phyloP scores from a whole-genome alignment of 2,329 filamentous ascomycete species.

The Xylariomycetidae sp. region DNA sequence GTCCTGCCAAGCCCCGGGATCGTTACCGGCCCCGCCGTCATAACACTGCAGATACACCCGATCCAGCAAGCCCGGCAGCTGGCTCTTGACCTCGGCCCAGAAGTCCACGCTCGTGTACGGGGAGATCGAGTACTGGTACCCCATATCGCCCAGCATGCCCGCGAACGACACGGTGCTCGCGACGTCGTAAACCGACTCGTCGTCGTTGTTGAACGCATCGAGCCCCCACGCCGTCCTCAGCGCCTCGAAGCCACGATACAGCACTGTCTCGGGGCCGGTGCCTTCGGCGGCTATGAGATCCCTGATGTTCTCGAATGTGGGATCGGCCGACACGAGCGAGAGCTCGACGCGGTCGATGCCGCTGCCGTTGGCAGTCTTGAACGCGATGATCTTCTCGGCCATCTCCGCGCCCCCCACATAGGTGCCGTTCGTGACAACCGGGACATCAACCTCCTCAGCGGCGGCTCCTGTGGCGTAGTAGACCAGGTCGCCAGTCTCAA shows the following conservation, averaged over 20 bases:
- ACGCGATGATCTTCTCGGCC: constrained; percentile 35
- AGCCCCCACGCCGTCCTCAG: constrained; percentile 31
- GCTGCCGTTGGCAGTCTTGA: constrained; percentile 28
- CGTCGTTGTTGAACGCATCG: constrained; percentile 36
- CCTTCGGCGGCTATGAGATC: constrained; percentile 25
- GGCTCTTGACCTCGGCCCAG: constrained; percentile 23
- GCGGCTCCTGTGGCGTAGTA: constrained; percentile 11
- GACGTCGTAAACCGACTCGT: constrained; percentile 32
- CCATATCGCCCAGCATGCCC: constrained; percentile 24
- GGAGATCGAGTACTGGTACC: constrained; percentile 33
- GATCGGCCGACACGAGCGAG: constrained; percentile 26
- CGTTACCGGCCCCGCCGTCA: constrained; percentile 33
- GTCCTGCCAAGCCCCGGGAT: constrained; percentile 30
- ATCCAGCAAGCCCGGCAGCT: constrained; percentile 25
- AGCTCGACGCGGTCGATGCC: constrained; percentile 30
- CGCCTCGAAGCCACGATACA: constrained; percentile 29
- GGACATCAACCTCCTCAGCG: constrained; percentile 5
- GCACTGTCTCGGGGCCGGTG: constrained; percentile 18
- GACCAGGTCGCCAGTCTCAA: constrained; percentile 7
- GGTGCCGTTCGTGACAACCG: constrained; percentile 3
- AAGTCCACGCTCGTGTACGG: constrained; percentile 32
- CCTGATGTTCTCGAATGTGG: constrained; percentile 22
- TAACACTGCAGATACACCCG: constrained; percentile 36
- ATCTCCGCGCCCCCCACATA: constrained; percentile 22
- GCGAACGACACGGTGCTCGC: constrained; percentile 31